Conservation (phyloP, 2,329 filamentous ascomycete species). For the Diaporthe sp. region DNA sequence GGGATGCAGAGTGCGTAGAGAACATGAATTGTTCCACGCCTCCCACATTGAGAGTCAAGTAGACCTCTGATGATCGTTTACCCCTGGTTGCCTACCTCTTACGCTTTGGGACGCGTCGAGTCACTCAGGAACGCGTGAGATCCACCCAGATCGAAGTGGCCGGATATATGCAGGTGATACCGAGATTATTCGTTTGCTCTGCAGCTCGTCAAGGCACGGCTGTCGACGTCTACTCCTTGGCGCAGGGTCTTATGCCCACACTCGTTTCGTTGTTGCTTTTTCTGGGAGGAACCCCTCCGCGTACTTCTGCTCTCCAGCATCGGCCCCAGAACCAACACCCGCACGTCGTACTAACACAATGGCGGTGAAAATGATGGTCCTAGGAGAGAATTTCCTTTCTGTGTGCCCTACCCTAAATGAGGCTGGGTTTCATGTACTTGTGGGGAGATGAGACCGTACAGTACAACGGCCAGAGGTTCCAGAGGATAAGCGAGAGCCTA, state of each 20-base stretch:
- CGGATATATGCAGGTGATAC: not conserved
- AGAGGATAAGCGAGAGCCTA: constrained; percentile 6
- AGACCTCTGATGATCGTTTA: not conserved
- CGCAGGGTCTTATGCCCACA: not conserved
- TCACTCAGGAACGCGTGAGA: not conserved
- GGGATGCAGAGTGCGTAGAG: not conserved
- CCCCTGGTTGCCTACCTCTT: not conserved
- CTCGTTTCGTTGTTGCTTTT: constrained; percentile 16
- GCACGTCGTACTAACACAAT: not conserved
- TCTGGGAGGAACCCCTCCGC: constrained; percentile 19
- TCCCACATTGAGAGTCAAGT: not conserved
- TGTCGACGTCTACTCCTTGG: not conserved
- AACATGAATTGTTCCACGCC: not conserved
- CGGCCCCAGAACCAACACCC: not conserved
- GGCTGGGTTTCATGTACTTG: constrained; percentile 6
- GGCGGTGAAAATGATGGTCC: constrained; percentile 7
- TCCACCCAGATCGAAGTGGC: not conserved
- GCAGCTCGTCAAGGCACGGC: constrained; percentile 20
- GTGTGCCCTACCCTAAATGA: not conserved
- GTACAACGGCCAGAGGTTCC: constrained; percentile 5
- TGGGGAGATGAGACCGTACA: not conserved
- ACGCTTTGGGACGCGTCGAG: not conserved
- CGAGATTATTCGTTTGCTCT: constrained; percentile 21
- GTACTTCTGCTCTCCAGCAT: constrained; percentile 1
- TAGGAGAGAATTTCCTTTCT: not conserved